Percentiles rank a stretch among this genome's conserved stretches.
Evolutionary conservation across 1,139 yeast species (phyloP).

Genomic region (Entelexis paramagnoliae): DNA sequence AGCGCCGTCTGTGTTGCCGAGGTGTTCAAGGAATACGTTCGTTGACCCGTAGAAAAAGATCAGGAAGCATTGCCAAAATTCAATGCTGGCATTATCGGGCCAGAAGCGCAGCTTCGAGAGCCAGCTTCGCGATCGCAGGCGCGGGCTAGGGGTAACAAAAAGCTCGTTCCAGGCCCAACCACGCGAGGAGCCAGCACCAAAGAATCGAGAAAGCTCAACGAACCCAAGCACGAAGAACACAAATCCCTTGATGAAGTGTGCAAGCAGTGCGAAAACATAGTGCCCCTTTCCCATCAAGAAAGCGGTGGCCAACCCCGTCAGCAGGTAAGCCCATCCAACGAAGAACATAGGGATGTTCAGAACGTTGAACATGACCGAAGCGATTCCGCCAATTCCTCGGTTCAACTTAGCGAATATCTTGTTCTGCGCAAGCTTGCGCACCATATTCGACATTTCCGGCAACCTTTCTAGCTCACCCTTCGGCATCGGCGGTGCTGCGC

Average conservation of each 20-base stretch:
- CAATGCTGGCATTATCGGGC: constrained; percentile 46
- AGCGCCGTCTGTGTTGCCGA: constrained; percentile 53
- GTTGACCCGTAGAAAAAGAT: constrained; percentile 82
- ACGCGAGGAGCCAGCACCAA: constrained; percentile 61
- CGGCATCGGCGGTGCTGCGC: neutral
- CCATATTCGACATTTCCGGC: constrained; percentile 16
- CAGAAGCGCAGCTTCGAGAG: constrained; percentile 25
- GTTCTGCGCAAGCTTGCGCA: constrained; percentile 26
- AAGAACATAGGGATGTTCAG: constrained; percentile 59
- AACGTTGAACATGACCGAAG: constrained; percentile 39
- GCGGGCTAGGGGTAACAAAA: neutral
- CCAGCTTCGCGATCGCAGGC: constrained; percentile 7
- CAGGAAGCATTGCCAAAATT: constrained; percentile 65
- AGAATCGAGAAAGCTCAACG: constrained; percentile 67
- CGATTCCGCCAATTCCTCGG: constrained; percentile 33
- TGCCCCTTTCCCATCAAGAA: constrained; percentile 56
- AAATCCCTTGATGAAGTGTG: constrained; percentile 94
- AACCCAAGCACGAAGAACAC: constrained; percentile 66
- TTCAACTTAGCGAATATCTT: constrained; percentile 32
- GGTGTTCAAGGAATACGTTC: constrained; percentile 80
- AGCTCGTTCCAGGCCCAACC: constrained; percentile 86
- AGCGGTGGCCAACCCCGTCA: constrained; percentile 71
- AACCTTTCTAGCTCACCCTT: neutral
- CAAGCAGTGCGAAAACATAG: constrained; percentile 67
- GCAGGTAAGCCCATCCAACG: constrained; percentile 48